Percentiles rank a stretch among this genome's conserved stretches.
phyloP scores from a whole-genome alignment of 257 asterid genomes.

The Solanum neorickii region DNA sequence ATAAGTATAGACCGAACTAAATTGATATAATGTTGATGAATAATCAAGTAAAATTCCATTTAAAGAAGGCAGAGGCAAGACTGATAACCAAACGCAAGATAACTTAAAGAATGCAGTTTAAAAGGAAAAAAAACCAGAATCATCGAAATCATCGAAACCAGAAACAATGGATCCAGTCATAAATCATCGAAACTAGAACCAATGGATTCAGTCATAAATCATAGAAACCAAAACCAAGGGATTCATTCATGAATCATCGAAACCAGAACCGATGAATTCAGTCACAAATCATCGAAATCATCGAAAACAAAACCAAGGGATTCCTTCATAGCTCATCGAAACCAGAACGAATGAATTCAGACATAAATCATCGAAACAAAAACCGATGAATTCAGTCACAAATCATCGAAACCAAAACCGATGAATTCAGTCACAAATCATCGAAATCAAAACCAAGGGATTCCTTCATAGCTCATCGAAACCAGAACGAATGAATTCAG shows the following conservation, averaged over 20 bases:
- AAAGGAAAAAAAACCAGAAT: neutral
- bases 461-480: too few species aligned
- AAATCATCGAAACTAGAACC: neutral
- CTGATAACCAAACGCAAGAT: neutral
- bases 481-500: neutral
- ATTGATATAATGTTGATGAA: neutral
- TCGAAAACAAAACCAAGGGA: too few species aligned
- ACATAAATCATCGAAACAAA: neutral
- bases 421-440: neutral
- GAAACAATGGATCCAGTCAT: neutral
- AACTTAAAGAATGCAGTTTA: neutral
- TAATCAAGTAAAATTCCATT: neutral
- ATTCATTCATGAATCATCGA: neutral
- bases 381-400: neutral
- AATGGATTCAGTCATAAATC: neutral
- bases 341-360: neutral
- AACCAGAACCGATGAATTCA: neutral
- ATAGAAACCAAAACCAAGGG: neutral
- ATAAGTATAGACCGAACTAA: neutral
- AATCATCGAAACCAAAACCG: neutral
- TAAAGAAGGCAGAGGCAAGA: neutral
- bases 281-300: neutral
- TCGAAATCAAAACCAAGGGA: neutral
- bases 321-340: too few species aligned
- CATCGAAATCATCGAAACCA: neutral